phyloP scores from a whole-genome alignment of 345 rosid species.

The Populus alba region DNA sequence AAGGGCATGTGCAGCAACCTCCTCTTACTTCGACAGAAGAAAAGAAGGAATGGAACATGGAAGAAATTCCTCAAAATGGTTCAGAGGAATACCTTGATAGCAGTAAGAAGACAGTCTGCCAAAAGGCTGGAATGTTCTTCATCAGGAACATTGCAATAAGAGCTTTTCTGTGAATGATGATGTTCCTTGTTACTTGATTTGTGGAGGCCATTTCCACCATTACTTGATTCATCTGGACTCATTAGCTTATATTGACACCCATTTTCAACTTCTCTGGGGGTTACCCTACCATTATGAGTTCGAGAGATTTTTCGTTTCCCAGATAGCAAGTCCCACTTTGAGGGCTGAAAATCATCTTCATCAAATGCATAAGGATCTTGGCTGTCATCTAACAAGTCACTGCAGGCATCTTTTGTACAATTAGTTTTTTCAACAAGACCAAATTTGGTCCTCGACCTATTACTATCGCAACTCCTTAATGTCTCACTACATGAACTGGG shows the following conservation, averaged over 20 bases:
- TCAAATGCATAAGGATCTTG: constrained; percentile 88
- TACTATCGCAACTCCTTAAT: constrained; percentile 37
- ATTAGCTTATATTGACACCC: constrained; percentile 30
- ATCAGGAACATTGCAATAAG: constrained; percentile 37
- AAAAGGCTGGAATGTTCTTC: constrained; percentile 55
- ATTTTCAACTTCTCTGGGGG: constrained; percentile 37
- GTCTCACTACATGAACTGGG: constrained; percentile 49
- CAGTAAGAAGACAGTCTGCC: constrained; percentile 83
- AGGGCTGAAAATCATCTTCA: constrained; percentile 66
- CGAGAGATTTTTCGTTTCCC: constrained; percentile 47
- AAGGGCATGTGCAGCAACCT: neutral
- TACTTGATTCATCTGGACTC: constrained; percentile 49
- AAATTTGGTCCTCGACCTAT: constrained; percentile 38
- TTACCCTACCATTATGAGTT: constrained; percentile 31
- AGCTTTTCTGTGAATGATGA: constrained; percentile 35
- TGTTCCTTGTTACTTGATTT: constrained; percentile 34
- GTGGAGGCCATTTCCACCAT: constrained; percentile 26
- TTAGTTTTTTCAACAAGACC: constrained; percentile 32
- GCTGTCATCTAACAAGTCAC: constrained; percentile 41
- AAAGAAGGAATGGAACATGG: neutral
- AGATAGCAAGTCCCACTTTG: constrained; percentile 67
- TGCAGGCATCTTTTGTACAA: constrained; percentile 26
- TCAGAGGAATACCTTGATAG: constrained; percentile 64
- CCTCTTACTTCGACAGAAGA: neutral
- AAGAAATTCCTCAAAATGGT: constrained; percentile 6